Evolutionary conservation across 1,139 yeast genomes (phyloP).

Genomic region (Taiozyma sp.): DNA sequence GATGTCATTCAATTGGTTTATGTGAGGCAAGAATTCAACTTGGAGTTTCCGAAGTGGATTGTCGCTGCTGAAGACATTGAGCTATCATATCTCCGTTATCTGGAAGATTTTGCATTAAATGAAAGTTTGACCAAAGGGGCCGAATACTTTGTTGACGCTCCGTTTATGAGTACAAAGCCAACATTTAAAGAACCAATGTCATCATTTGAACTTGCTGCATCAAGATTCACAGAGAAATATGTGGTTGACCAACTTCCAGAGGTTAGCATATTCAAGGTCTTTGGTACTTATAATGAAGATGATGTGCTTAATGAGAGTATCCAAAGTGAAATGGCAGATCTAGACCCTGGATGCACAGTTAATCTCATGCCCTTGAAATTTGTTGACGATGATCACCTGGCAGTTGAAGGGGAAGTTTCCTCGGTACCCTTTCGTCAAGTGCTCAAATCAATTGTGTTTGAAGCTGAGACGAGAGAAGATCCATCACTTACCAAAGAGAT

Average conservation of each 20-base stretch:
- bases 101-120: constrained; percentile 5
- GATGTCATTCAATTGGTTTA: not conserved
- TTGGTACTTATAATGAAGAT: not conserved
- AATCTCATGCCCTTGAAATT: not conserved
- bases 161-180: constrained; percentile 16
- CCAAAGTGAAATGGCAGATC: not conserved
- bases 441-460: not conserved
- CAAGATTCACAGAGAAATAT: not conserved
- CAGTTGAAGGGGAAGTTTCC: not conserved
- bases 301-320: not conserved
- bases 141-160: constrained; percentile 12
- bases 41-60: not conserved
- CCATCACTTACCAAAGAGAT: not conserved
- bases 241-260: not conserved
- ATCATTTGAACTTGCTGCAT: constrained; percentile 8
- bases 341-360: not conserved
- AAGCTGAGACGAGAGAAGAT: not conserved
- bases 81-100: not conserved
- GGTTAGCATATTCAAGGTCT: not conserved
- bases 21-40: not conserved
- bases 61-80: not conserved
- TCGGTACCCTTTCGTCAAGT: not conserved
- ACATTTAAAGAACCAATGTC: constrained; percentile 9
- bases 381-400: not conserved
- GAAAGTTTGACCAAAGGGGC: constrained; percentile 16